Evolutionary conservation across 805 yeast species (phyloP), one percentile per base, ranked within the genome.

Genomic region (Tetrapisispora namnaoensis): DNA sequence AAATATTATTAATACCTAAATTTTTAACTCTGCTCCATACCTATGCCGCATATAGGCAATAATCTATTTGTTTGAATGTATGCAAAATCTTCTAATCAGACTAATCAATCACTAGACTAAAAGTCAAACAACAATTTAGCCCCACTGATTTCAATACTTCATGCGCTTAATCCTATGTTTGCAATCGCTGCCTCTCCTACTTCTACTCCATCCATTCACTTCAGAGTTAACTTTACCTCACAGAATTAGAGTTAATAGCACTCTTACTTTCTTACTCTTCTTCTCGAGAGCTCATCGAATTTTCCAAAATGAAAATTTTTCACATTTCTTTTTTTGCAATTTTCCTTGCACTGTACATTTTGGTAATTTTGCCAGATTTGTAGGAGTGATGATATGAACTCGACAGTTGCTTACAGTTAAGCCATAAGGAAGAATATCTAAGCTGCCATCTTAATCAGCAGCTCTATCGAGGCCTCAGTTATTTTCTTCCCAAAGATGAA

Each of bases 281-380:
- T 16, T 38, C 20, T 38, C 28, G 10, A 21, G 32, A 42, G 37
- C 44, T 42, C 44, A 42, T 42, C 44, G 43, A 35, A 40, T 18
- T 28, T 40, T 28, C n/a, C 18, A n/a, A 40, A 40, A 17, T 6
- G 7, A 28, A 40, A 40, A 40, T 42, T 42, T 42, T 42, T 42
- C 44, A 42, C 44, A 42, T 42, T 42, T 42, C 44, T 41, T 42
- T 42, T 42, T 42, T 42, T 40, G 36, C 3, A n/a, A 6, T 14
- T 18, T 39, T 37, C 11, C 20, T 13, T 11, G 13, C 18, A 35
- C 37, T 35, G 11, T 34, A 6, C 11, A 6, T 6, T 34, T 34
- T 6, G 17, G 11, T 4, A 34, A 13, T 32, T 32, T 32, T 32
- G 35, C 16, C 11, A 14, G 13, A 13, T 32, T 32, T 32, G 13